Conservation (phyloP, 2,329 filamentous ascomycete species). For the Beauveria scarabaeidicola region DNA sequence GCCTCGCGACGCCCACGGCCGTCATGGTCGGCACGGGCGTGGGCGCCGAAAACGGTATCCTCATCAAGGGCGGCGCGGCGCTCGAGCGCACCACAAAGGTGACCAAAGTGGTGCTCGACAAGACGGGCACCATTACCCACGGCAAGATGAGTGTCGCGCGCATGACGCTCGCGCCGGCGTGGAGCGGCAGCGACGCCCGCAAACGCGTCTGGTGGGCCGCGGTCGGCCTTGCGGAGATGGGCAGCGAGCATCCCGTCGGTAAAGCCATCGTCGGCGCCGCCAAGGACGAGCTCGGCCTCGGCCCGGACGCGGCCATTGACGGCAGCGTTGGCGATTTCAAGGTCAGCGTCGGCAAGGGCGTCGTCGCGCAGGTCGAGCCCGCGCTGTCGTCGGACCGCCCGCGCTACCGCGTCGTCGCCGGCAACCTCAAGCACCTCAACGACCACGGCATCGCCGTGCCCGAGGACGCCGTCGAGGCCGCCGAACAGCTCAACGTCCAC, state of each 20-base stretch:
- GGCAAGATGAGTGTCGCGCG: conserved; percentile 91
- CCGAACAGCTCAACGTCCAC: conserved; percentile 48
- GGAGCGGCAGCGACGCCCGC: conserved; percentile 60
- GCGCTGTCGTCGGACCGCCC: conserved; percentile 56
- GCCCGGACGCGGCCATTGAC: conserved; percentile 64
- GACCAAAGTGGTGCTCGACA: conserved; percentile 85
- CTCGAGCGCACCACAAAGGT: conserved; percentile 86
- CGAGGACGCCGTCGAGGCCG: conserved; percentile 52
- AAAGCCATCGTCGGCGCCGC: conserved; percentile 72
- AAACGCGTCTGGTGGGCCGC: conserved; percentile 89
- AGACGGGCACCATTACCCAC: conserved; percentile 89
- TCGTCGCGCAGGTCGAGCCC: conserved; percentile 75
- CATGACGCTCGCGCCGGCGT: conserved; percentile 55
- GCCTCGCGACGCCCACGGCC: conserved; percentile 87
- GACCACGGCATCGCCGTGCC: conserved; percentile 62
- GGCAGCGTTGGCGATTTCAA: conserved; percentile 81
- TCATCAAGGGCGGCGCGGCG: conserved; percentile 94
- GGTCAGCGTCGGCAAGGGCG: conserved; percentile 73
- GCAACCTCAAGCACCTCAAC: conserved; percentile 70
- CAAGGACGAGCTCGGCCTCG: conserved; percentile 65
- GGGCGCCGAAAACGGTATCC: conserved; percentile 87
- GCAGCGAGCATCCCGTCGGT: conserved; percentile 93
- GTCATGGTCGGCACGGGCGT: conserved; percentile 99
- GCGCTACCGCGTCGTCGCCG: conserved; percentile 72
- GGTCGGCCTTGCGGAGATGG: conserved; percentile 89